Conservation (phyloP, 2,329 filamentous ascomycete species). For the Fusarium fracticaudum region DNA sequence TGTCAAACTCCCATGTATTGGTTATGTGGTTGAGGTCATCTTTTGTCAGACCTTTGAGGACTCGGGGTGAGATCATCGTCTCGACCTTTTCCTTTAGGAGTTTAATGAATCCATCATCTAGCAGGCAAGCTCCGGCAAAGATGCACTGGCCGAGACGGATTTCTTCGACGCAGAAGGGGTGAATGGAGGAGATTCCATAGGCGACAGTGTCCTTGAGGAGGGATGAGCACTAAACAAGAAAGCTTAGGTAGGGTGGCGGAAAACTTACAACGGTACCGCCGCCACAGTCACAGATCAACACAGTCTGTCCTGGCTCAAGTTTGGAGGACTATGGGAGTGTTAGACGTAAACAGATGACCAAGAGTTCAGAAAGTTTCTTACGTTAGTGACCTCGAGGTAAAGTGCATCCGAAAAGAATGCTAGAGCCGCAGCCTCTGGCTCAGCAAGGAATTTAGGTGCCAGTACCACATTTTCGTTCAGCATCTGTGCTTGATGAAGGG, state of each 20-base stretch:
- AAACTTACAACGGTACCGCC: not conserved
- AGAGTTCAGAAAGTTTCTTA: not conserved
- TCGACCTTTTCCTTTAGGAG: not conserved
- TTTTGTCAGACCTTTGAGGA: rapidly evolving
- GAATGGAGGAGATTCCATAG: not conserved
- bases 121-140: rapidly evolving
- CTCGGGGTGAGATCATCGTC: not conserved
- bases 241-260: not conserved
- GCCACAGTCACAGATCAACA: not conserved
- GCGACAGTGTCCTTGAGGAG: not conserved
- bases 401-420: too few species aligned
- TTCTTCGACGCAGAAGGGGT: not conserved
- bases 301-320: not conserved
- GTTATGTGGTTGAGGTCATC: too few species aligned
- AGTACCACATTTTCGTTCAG: not conserved
- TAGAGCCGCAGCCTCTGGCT: not conserved
- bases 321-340: not conserved
- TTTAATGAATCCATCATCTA: not conserved
- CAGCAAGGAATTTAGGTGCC: not conserved
- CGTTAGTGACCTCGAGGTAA: too few species aligned
- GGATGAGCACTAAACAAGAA: not conserved
- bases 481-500: rapidly evolving
- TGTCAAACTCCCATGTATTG: too few species aligned
- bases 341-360: not conserved
- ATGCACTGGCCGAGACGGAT: not conserved